These are phyloP conservation scores for Oryza glumipatula DNA, from an alignment of 176 grass and related monocot genomes.

Conservation along the genomic window DNA sequence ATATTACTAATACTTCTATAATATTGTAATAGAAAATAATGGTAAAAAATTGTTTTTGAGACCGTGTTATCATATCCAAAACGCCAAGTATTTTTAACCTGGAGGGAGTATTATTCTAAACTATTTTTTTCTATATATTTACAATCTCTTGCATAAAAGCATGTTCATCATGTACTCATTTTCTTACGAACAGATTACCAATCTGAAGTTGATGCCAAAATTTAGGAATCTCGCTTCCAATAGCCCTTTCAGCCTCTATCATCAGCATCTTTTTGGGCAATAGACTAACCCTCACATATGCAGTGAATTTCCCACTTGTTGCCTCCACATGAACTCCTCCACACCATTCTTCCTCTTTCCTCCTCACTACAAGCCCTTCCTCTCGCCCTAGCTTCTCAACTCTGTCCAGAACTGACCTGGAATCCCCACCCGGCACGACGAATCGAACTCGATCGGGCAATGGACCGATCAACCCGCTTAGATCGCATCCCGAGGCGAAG, in stretches of 20 bases:
- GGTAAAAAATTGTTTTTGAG: too few relatives aligned
- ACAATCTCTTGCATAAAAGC: neutral
- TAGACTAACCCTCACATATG: neutral
- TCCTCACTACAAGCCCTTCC: neutral
- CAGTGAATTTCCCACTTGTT: neutral
- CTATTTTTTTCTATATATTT: neutral
- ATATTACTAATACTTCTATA: too few relatives aligned
- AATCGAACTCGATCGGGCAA: conserved; percentile 28
- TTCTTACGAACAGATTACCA: neutral
- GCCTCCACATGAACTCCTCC: neutral
- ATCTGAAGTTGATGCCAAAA: conserved; percentile 16
- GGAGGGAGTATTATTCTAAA: too few relatives aligned
- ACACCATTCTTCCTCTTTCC: conserved; percentile 6
- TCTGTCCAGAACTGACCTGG: conserved; percentile 1
- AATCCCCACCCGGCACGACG: neutral
- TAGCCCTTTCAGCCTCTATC: conserved; percentile 24
- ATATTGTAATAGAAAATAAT: too few relatives aligned
- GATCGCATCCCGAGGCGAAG: conserved; percentile 33
- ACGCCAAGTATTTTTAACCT: too few relatives aligned
- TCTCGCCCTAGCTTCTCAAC: conserved; percentile 12
- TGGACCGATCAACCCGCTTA: conserved; percentile 44
- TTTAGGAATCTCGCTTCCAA: neutral
- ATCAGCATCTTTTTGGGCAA: neutral
- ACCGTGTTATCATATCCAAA: too few relatives aligned
- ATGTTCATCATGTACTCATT: neutral